Base-by-base conservation (phyloP, 73 alveolate genomes). In the Paramecium bursaria region DNA sequence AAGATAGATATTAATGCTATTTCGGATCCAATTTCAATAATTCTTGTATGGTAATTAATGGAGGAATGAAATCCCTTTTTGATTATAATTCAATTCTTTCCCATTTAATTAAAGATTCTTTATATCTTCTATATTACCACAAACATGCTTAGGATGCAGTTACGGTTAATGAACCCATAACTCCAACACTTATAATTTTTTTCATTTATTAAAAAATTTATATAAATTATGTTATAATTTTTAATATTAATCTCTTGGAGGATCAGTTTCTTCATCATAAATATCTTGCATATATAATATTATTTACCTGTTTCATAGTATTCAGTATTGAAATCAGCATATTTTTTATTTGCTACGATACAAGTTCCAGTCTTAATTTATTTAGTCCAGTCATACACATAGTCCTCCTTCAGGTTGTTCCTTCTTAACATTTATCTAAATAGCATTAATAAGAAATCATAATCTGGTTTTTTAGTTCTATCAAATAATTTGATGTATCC, bases 61-160 rank as follows among this genome's bases (percentile, higher is more conserved):
- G 15, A 1, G 33, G 26, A 21, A 13, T 25, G 21, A n/a, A 42
- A 67, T 55, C 73, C 3, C 57, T 48, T 39, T 33, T 13, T 30
- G 54, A 79, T 49, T 79, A 51, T 4, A 53, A 80, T 35, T 79
- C 89, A 17, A 79, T 48, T n/a, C 31, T 33, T 79, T 79, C 22
- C 89, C 89, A 79, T 79, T 79, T 79, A 25, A 47, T 35, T 4
- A 79, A 25, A 54, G 85, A 54, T 31, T 79, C 75, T 13, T 79
- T 19, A 79, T 79, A 79, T 26, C 89, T 54, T 15, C 57, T 33
- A 53, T 79, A 79, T 46, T 79, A 31, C 89, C 89, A 79, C 29
- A 47, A 53, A 30, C 89, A 79, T 11, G 89, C 89, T 1, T 80
- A 79, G 74, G 46, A 39, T 7, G 89, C 82, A 3, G 60, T 19